Evolutionary conservation across 352 stramenopile species (phyloP).

Genomic region (Phytophthora niederhauseri): DNA sequence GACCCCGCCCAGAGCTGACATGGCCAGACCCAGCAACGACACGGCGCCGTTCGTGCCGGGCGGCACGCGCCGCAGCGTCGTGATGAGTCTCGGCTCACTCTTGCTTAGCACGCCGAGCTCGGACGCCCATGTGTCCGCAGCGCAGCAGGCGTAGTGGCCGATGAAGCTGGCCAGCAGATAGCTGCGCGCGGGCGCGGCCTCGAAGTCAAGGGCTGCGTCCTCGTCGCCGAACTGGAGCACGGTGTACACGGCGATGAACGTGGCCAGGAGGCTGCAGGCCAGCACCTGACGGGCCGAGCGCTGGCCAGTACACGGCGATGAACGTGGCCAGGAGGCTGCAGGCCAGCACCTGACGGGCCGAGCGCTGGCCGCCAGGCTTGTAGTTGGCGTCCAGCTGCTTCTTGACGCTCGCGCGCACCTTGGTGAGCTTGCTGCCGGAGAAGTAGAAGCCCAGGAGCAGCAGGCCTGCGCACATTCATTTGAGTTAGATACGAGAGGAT

Average conservation of each 20-base stretch:
- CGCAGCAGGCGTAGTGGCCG: constrained; percentile 94
- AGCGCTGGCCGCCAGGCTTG: constrained; percentile 82
- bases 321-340: constrained; percentile 70
- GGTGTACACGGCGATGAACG: constrained; percentile 66
- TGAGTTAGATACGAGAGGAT: not conserved
- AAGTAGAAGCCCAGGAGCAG: constrained; percentile 89
- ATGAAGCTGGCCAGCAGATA: constrained; percentile 82
- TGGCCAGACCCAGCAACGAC: constrained; percentile 80
- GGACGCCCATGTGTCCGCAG: constrained; percentile 95
- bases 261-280: constrained; percentile 74
- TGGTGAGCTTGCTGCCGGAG: constrained; percentile 87
- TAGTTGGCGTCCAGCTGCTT: constrained; percentile 72
- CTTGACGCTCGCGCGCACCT: constrained; percentile 64
- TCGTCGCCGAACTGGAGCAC: constrained; percentile 46
- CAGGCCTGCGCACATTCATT: constrained; percentile 40
- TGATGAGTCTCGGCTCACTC: constrained; percentile 87
- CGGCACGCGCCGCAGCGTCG: constrained; percentile 76
- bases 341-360: constrained; percentile 76
- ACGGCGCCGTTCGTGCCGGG: constrained; percentile 95
- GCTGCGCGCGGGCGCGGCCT: constrained; percentile 35
- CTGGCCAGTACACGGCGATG: too few relatives aligned
- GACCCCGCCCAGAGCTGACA: constrained; percentile 82
- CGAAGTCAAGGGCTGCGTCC: constrained; percentile 49
- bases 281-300: constrained; percentile 78
- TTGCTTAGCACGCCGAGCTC: constrained; percentile 93